These are phyloP conservation scores for Hypoxylon sp. DNA, from an alignment of 2,329 filamentous ascomycete genomes.

Conservation along the genomic window DNA sequence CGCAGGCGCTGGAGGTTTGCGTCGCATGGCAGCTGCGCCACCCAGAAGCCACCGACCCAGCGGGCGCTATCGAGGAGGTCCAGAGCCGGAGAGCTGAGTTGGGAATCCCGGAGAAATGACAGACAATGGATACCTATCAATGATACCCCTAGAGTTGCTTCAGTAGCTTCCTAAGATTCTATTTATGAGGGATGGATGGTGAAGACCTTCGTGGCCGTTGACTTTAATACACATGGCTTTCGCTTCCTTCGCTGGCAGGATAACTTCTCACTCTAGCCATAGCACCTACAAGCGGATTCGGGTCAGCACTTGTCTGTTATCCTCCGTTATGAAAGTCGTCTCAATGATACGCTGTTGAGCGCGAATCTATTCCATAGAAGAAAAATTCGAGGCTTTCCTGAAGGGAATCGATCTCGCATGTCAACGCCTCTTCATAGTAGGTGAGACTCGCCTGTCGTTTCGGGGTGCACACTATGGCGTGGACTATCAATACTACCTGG, in stretches of 20 bases:
- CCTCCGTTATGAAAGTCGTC: too few species aligned
- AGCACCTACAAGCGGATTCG: too few species aligned
- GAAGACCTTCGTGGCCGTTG: not conserved
- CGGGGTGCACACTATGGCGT: too few species aligned
- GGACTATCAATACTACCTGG: constrained; percentile 20
- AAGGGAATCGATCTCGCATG: too few species aligned
- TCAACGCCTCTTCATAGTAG: too few species aligned
- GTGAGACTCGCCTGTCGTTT: too few species aligned
- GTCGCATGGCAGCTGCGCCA: constrained; percentile 91
- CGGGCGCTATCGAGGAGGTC: constrained; percentile 72
- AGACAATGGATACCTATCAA: constrained; percentile 3
- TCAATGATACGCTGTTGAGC: too few species aligned
- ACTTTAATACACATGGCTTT: not conserved
- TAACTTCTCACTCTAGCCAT: too few species aligned
- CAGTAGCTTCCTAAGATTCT: not conserved
- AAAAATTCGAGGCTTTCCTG: too few species aligned
- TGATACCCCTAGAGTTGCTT: constrained; percentile 40
- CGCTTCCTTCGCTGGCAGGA: not conserved
- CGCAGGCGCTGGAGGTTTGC: constrained; percentile 80
- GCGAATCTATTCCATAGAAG: too few species aligned
- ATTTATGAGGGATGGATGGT: not conserved
- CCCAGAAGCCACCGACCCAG: constrained; percentile 71
- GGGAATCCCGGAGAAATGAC: constrained; percentile 53
- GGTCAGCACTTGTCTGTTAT: too few species aligned
- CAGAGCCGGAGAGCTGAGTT: constrained; percentile 64